Evolutionary conservation across 306 rosid species (phyloP).

Genomic region (Quercus gilva): DNA sequence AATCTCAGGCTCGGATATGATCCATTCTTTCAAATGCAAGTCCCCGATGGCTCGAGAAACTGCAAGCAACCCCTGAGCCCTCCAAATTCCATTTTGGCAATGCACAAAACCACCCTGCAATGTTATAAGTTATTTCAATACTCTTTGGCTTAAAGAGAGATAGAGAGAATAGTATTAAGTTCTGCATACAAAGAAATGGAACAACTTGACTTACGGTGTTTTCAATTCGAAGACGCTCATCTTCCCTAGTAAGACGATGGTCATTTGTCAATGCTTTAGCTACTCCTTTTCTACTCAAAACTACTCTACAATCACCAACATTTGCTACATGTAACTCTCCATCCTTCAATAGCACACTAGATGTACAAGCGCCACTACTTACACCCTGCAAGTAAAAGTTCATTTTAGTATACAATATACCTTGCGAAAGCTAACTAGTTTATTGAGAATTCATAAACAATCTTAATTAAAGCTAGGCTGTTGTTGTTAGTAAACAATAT

Average conservation of each 20-base stretch:
- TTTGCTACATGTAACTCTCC: constrained; percentile 37
- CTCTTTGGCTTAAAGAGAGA: not conserved
- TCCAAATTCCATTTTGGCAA: constrained; percentile 39
- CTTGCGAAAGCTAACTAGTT: too few species aligned
- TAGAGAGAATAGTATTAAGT: too few species aligned
- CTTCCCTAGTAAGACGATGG: constrained; percentile 33
- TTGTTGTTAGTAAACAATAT: too few species aligned
- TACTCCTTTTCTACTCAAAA: constrained; percentile 32
- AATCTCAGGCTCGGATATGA: constrained; percentile 39
- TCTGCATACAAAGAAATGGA: not conserved
- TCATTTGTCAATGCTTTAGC: constrained; percentile 28
- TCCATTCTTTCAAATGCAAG: constrained; percentile 38
- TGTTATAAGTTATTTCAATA: too few species aligned
- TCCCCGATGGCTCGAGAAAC: constrained; percentile 47
- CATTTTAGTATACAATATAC: too few species aligned
- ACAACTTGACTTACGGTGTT: constrained; percentile 18
- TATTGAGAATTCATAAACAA: too few species aligned
- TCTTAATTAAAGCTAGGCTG: too few species aligned
- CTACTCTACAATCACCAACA: constrained; percentile 45
- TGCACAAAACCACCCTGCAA: constrained; percentile 45
- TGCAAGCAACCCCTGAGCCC: constrained; percentile 40
- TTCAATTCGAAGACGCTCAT: constrained; percentile 42
- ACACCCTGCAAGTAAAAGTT: constrained; percentile 18
- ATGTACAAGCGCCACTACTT: constrained; percentile 46
- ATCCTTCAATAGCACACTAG: constrained; percentile 34